These are phyloP conservation scores for Ophiosphaerella narmari DNA, from an alignment of 2,329 filamentous ascomycete species.

Conservation along the genomic window DNA sequence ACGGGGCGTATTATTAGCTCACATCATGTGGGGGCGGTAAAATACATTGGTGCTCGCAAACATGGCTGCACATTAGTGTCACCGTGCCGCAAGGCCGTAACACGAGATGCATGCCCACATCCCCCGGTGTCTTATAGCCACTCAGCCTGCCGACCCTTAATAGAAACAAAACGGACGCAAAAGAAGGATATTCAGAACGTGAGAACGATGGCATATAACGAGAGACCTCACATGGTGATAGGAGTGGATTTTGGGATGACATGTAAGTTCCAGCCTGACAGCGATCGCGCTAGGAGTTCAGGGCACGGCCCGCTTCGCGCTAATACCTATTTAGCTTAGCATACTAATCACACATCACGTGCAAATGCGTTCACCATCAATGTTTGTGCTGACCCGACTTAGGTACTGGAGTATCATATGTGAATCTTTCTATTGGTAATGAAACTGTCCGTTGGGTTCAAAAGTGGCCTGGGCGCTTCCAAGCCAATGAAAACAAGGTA, in stretches of 20 bases:
- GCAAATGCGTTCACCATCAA: neutral
- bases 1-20: neutral
- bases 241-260: slow-evolving; percentile 46
- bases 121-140: slow-evolving; percentile 13
- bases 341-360: slow-evolving; percentile 4
- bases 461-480: slow-evolving; percentile 60
- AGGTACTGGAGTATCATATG: slow-evolving; percentile 47
- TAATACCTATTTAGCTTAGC: slow-evolving; percentile 3
- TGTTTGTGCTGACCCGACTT: slow-evolving; percentile 1
- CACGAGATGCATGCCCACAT: slow-evolving; percentile 9
- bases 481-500: slow-evolving; percentile 58
- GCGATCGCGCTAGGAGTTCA: neutral
- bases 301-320: slow-evolving; percentile 1
- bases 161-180: neutral
- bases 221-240: slow-evolving; percentile 40
- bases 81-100: slow-evolving; percentile 33
- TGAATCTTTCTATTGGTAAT: slow-evolving; percentile 42
- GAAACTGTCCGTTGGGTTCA: slow-evolving; percentile 44
- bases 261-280: slow-evolving; percentile 28
- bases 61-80: slow-evolving; percentile 1
- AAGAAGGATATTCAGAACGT: slow-evolving; percentile 1
- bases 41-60: slow-evolving; percentile 3
- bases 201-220: slow-evolving; percentile 17
- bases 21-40: slow-evolving; percentile 4
- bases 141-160: neutral